Conservation (phyloP, 1,139 yeast species). For the Zhuliangozyma blackwelliae region DNA sequence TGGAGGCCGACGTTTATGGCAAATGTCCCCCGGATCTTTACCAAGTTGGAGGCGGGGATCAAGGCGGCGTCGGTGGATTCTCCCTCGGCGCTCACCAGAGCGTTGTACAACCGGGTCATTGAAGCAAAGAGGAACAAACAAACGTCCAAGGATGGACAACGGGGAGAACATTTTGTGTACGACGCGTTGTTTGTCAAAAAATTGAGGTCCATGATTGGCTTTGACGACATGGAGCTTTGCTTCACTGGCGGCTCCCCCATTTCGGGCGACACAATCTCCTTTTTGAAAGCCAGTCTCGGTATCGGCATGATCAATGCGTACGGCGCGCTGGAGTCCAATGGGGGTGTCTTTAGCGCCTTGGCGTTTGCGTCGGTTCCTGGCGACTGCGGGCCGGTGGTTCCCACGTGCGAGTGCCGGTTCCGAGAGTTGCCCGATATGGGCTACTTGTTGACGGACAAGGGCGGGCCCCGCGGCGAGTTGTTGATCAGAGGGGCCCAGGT, state of each 20-base stretch:
- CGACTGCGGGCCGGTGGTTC: constrained; percentile 58
- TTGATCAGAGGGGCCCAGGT: constrained; percentile 66
- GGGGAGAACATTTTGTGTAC: constrained; percentile 33
- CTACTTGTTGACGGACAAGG: constrained; percentile 43
- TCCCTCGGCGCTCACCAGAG: constrained; percentile 13
- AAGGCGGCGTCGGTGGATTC: constrained; percentile 34
- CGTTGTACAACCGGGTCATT: constrained; percentile 16
- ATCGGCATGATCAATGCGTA: constrained; percentile 67
- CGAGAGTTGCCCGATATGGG: constrained; percentile 68
- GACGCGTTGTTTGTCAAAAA: constrained; percentile 49
- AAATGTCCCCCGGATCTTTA: constrained; percentile 64
- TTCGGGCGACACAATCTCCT: constrained; percentile 52
- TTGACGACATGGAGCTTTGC: constrained; percentile 41
- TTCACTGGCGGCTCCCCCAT: constrained; percentile 77
- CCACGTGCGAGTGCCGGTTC: constrained; percentile 54
- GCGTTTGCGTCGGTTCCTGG: constrained; percentile 49
- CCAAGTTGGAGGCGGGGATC: constrained; percentile 54
- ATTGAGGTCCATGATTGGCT: constrained; percentile 54
- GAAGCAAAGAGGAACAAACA: constrained; percentile 18
- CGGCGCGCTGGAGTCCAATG: constrained; percentile 74
- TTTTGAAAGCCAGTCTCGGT: constrained; percentile 59
- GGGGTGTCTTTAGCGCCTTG: constrained; percentile 50
- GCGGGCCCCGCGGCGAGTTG: constrained; percentile 52
- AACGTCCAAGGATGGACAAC: constrained; percentile 16
- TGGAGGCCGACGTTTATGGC: constrained; percentile 51